Percentiles rank a stretch among this genome's conserved stretches.
phyloP scores from a whole-genome alignment of 2,329 filamentous ascomycete genomes.

The Periconia macrospinosa region DNA sequence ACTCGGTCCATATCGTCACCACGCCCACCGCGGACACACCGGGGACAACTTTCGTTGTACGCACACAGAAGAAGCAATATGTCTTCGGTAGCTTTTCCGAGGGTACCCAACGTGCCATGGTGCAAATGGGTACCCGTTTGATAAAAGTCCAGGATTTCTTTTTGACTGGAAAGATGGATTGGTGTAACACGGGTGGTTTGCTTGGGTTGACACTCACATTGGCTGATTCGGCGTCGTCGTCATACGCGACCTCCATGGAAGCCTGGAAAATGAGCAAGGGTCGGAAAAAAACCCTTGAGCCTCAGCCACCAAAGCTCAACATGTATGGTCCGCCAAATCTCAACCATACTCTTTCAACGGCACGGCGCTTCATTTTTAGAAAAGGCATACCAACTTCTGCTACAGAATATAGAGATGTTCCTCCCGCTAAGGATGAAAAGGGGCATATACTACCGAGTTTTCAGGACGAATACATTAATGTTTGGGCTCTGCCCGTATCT shows the following conservation, averaged over 20 bases:
- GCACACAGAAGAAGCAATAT: conserved; percentile 82
- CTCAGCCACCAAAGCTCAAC: conserved; percentile 38
- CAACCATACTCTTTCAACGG: conserved; percentile 77
- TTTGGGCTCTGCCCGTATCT: conserved; percentile 76
- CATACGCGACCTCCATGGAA: conserved; percentile 50
- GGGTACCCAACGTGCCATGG: conserved; percentile 78
- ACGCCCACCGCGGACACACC: conserved; percentile 87
- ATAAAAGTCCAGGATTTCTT: conserved; percentile 76
- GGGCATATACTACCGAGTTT: conserved; percentile 63
- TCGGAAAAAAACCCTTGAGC: conserved; percentile 16
- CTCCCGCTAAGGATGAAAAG: conserved; percentile 26
- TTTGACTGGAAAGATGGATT: conserved; percentile 75
- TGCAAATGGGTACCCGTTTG: conserved; percentile 67
- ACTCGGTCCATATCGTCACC: conserved; percentile 72
- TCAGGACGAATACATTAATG: conserved; percentile 73
- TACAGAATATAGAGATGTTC: conserved; percentile 61
- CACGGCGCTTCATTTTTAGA: conserved; percentile 81
- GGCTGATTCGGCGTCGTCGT: conserved; percentile 64
- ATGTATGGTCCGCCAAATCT: conserved; percentile 83
- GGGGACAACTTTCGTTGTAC: conserved; percentile 74
- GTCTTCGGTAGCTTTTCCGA: conserved; percentile 81
- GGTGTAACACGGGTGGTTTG: conserved; percentile 77
- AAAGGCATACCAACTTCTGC: conserved; percentile 75
- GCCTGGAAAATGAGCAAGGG: conserved; percentile 16
- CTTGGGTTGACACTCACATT: conserved; percentile 83